Base-by-base conservation (phyloP, 2,329 filamentous ascomycete species). In the Blastomyces percursus region DNA sequence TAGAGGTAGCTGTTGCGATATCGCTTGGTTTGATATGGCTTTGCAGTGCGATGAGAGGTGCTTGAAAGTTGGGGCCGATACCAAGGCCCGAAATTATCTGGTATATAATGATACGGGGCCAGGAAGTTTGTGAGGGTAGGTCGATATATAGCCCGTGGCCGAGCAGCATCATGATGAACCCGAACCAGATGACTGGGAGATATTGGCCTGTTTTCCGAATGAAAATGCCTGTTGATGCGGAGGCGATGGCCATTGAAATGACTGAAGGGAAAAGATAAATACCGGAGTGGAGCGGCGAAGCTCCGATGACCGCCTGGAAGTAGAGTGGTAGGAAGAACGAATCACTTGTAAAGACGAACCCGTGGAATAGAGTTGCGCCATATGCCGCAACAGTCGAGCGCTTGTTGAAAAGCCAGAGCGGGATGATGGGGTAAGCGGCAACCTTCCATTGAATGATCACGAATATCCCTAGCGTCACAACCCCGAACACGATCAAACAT, bases 241-340 rank as follows among this genome's bases (percentile, higher is more conserved):
- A 89, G 35, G 81, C 72, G 64, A 89, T 66, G 0, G 87, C 89
- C 3, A 90, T 76, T 2, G 85, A 80, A 38, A 92, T 71, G 9
- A 87, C 87, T 64, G 83, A 84, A 0, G 89, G 86, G 21, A 93
- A 79, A 14, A 90, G 74, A 70, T 90, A 90, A 56, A 91, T 84
- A 58, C 90, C 90, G 0, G 85, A 89, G 35, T 87, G 77, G 46
- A 92, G 81, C 0, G 90, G 86, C 0, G 81, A 80, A 1, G 84
- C 84, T 59, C 87, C 82, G 56, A 90, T 79, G 59, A 89, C 85
- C 58, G 86, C 82, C 74, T 94, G 90, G 75, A 91, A 92, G 78
- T 95, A 96, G 2, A 96, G 80, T 0, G 90, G 90, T 5, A 94
- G 79, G 77, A 89, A 94, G 79, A 92, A 94, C 65, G 83, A 85